Base-by-base conservation (phyloP, 768 basidiomycete genomes). In the Infundibulicybe gibba region DNA sequence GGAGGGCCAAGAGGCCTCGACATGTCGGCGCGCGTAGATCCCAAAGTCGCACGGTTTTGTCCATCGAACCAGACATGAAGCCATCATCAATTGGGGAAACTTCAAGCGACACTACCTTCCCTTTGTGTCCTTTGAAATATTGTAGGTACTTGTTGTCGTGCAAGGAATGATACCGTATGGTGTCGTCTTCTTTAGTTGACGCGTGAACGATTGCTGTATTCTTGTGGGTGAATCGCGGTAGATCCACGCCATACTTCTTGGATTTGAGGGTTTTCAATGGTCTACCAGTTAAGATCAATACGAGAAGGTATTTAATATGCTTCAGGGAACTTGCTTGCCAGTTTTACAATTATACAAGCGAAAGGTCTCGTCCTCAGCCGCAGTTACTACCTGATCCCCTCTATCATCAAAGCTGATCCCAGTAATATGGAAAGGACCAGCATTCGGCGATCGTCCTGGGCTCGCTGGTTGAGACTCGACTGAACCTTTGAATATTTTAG, bases 131-230 rank as follows among this genome's bases (percentile, higher is more conserved):
- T 58, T 83, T 87, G 75, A 97, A 98, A 69, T 99, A 99, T 53
- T 87, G 83, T 30, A 98, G 69, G 63, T 94, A 99, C 62, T 88
- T 92, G 76, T 97, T 97, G 76, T 95, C 93, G 65, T 97, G 93
- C 42, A 95, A 63, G 1, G 91, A 94, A 57, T 95, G 91, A 64
- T 97, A 97, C 39, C 97, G 83, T 54, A 98, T 80, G 0, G 89
- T 93, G 61, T 97, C 91, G 64, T 97, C 90, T 63, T 89, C 90
- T 63, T 95, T 97, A 14, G 94, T 97, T 4, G 91, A 94, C 6
- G 94, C 89, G 58, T 97, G 83, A 2, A 98, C 61, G 40, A 97
- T 85, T 3, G 86, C 81, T 0, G 83, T 81, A 54, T 80, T 85
- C 61, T 89, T 90, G 70, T 98, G 97, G 0, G 95, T 97, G 59